These are phyloP conservation scores for Cercospora sesami DNA, from an alignment of 2,329 filamentous ascomycete genomes.

Conservation along the genomic window DNA sequence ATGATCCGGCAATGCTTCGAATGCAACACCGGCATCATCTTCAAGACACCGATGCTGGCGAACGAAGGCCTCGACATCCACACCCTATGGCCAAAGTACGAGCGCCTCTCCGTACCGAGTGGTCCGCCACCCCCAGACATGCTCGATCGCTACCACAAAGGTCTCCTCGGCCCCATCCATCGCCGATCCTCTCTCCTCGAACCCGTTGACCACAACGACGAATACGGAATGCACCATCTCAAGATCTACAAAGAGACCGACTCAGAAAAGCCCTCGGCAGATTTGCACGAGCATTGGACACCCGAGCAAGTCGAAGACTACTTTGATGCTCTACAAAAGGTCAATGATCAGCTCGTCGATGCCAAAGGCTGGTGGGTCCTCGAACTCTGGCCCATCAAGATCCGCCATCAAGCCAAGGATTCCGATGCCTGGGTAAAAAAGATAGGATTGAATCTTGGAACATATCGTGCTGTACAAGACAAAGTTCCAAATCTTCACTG, in stretches of 20 bases:
- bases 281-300: conserved; percentile 32
- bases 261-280: conserved; percentile 4
- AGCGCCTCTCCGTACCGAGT: conserved; percentile 35
- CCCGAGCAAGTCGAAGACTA: conserved; percentile 48
- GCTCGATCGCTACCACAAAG: conserved; percentile 41
- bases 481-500: conserved; percentile 46
- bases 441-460: conserved; percentile 43
- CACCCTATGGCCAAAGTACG: conserved; percentile 45
- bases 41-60: conserved; percentile 43
- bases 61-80: conserved; percentile 47
- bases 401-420: conserved; percentile 38
- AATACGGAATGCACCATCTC: conserved; percentile 29
- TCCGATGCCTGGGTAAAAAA: conserved; percentile 43
- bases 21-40: conserved; percentile 50
- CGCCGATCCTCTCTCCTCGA: conserved; percentile 32
- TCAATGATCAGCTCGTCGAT: conserved; percentile 45
- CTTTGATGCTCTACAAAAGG: conserved; percentile 45
- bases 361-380: conserved; percentile 48
- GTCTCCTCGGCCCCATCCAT: conserved; percentile 37
- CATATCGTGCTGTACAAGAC: conserved; percentile 42
- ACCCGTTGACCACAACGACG: conserved; percentile 27
- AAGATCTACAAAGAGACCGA: conserved; percentile 24
- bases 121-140: conserved; percentile 41
- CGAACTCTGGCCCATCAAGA: conserved; percentile 48
- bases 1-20: conserved; percentile 52